Base-by-base conservation (phyloP, 768 basidiomycete species). In the Lyophyllum decastes region DNA sequence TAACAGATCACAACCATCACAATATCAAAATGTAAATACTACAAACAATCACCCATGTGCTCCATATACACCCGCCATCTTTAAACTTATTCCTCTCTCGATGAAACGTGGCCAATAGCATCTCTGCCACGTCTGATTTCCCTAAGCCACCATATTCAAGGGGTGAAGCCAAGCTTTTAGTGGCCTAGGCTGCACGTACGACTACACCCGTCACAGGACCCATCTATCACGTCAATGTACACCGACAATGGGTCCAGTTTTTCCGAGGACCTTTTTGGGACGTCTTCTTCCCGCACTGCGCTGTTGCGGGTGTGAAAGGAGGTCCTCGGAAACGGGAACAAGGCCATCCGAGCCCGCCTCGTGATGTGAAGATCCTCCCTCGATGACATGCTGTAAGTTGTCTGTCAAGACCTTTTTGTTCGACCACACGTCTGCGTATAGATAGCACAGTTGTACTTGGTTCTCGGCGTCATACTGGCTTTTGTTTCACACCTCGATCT, bases 1-100 rank as follows among this genome's bases (percentile, higher is more conserved):
- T 5, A 21, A 10, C 24, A 41, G 35, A 52, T 44, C 51, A 52
- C 49, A 40, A 50, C 49, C 49, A 50, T 50, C 52, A 44, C 22
- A 2, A 14, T 27, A 52, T 52, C 52, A 52, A 52, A 43, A 38
- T n/a, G 21, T 21, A 38, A 50, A 50, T 24, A 50, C n/a, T n/a
- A 27, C 47, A 48, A 50, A 50, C 49, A 34, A 50, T 35, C 49
- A 38, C 34, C 34, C 49, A 34, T 49, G 49, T 38, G 34, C 17
- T 49, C 34, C 8, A 2, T 27, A 19, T 2, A 2, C 17, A 25
- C 8, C 45, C 35, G 35, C 35, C 16, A 38, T 12, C 35, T 33
- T 11, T 33, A 11, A 33, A 33, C 11, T 11, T 6, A 33, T 33
- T 11, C 11, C 5, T 11, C 6, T 33, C 30, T 16, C 47, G 25